Conservation (phyloP, 768 basidiomycete species). For the Leccinum disarticulatum region DNA sequence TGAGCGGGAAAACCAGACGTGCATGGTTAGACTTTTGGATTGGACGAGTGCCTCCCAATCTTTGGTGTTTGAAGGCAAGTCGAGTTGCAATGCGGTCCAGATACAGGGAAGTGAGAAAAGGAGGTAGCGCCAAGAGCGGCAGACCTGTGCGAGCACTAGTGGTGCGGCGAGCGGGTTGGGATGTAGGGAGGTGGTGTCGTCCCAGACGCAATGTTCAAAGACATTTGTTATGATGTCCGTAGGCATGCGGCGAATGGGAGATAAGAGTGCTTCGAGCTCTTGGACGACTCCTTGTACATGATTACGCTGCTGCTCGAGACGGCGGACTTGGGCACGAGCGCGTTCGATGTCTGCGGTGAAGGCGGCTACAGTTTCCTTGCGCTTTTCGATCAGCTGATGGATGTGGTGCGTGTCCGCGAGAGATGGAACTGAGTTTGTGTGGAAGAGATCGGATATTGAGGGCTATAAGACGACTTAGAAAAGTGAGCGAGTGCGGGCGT, state of each 20-base stretch:
- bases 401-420: conserved; percentile 21
- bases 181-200: conserved; percentile 4
- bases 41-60: conserved; percentile 30
- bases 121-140: conserved; percentile 32
- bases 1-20: conserved; percentile 31
- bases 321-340: conserved; percentile 21
- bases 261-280: conserved; percentile 28
- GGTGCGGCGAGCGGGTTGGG: conserved; percentile 19
- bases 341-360: conserved; percentile 20
- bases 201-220: conserved; percentile 25
- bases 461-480: conserved; percentile 7
- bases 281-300: conserved; percentile 15
- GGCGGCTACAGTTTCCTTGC: conserved; percentile 11
- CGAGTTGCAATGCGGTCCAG: conserved; percentile 26
- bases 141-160: conserved; percentile 30
- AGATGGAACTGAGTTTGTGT: conserved; percentile 29
- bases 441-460: conserved; percentile 30
- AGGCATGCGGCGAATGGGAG: conserved; percentile 33
- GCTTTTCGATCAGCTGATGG: conserved; percentile 16
- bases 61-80: conserved; percentile 18
- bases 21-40: conserved; percentile 27
- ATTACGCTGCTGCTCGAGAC: conserved; percentile 20
- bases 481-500: background rate
- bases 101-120: conserved; percentile 28
- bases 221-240: conserved; percentile 30